A percentile compares a stretch with the other conserved stretches of the same genome.
Evolutionary conservation across 805 yeast genomes (phyloP).

Genomic region (Candida manassasensis): DNA sequence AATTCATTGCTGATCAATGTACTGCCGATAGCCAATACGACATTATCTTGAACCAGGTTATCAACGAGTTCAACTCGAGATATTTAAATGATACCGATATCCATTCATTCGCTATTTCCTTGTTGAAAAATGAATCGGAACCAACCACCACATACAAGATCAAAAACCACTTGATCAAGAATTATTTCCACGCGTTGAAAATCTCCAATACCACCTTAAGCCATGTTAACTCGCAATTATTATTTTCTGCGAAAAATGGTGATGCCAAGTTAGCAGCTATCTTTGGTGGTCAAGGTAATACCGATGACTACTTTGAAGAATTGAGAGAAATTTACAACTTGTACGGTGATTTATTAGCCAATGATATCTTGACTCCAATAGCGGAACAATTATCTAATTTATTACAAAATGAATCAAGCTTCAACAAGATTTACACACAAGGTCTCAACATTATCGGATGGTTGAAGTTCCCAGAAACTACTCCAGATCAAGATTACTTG

Average conservation of each 20-base stretch:
- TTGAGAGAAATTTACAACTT: slow-evolving; percentile 76
- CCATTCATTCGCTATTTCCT: slow-evolving; percentile 77
- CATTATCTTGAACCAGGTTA: slow-evolving; percentile 64
- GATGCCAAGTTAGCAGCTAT: slow-evolving; percentile 69
- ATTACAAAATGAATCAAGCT: slow-evolving; percentile 67
- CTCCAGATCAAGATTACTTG: slow-evolving; percentile 86
- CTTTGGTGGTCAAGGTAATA: slow-evolving; percentile 98
- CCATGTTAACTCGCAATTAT: slow-evolving; percentile 41
- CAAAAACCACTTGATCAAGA: slow-evolving; percentile 61
- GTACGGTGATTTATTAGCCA: slow-evolving; percentile 68
- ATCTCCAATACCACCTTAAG: slow-evolving; percentile 22
- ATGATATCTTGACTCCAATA: slow-evolving; percentile 67
- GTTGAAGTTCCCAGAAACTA: slow-evolving; percentile 78
- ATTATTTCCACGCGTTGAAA: slow-evolving; percentile 54
- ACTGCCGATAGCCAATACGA: slow-evolving; percentile 54
- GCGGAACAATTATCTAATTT: slow-evolving; percentile 65
- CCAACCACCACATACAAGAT: slow-evolving; percentile 71
- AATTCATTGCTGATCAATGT: slow-evolving; percentile 51
- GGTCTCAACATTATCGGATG: slow-evolving; percentile 86
- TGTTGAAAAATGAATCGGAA: slow-evolving; percentile 47
- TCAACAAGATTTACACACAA: slow-evolving; percentile 85
- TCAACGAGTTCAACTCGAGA: slow-evolving; percentile 80
- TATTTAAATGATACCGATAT: slow-evolving; percentile 52
- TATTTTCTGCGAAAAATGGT: slow-evolving; percentile 49
- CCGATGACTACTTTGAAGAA: slow-evolving; percentile 96